These are phyloP conservation scores for Lyophyllum atratum DNA, from an alignment of 768 basidiomycete species.

Conservation along the genomic window DNA sequence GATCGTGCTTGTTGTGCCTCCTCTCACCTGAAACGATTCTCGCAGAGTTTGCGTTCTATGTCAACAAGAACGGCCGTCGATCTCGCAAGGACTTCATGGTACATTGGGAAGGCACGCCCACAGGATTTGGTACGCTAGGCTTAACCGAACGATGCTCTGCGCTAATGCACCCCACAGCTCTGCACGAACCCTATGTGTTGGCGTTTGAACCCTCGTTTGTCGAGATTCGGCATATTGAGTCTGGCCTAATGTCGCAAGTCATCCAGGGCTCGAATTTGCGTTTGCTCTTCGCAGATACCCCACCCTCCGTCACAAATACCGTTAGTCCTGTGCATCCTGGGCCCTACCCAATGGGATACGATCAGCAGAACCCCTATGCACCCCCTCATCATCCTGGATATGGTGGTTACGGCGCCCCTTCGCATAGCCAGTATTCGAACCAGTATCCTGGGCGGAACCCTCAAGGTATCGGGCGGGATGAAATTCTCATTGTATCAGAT, in stretches of 20 bases:
- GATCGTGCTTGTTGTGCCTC: conserved; percentile 8
- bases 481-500: conserved; percentile 89
- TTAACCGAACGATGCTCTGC: background rate
- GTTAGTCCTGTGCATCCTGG: conserved; percentile 35
- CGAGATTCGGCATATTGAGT: conserved; percentile 95
- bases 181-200: conserved; percentile 95
- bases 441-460: conserved; percentile 43
- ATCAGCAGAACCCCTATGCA: conserved; percentile 34
- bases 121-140: conserved; percentile 82
- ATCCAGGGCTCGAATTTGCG: conserved; percentile 92
- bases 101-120: conserved; percentile 93
- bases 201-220: conserved; percentile 97
- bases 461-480: conserved; percentile 65
- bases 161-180: conserved; percentile 51
- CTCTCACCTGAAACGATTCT: conserved; percentile 1
- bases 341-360: conserved; percentile 26
- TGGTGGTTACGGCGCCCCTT: conserved; percentile 33
- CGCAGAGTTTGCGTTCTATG: conserved; percentile 97
- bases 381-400: conserved; percentile 25
- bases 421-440: conserved; percentile 35
- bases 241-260: conserved; percentile 88
- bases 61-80: conserved; percentile 93
- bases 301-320: conserved; percentile 77
- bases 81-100: conserved; percentile 93
- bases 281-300: conserved; percentile 91